These are phyloP conservation scores for Fusarium poae DNA, from an alignment of 2,329 filamentous ascomycete genomes.

Conservation along the genomic window DNA sequence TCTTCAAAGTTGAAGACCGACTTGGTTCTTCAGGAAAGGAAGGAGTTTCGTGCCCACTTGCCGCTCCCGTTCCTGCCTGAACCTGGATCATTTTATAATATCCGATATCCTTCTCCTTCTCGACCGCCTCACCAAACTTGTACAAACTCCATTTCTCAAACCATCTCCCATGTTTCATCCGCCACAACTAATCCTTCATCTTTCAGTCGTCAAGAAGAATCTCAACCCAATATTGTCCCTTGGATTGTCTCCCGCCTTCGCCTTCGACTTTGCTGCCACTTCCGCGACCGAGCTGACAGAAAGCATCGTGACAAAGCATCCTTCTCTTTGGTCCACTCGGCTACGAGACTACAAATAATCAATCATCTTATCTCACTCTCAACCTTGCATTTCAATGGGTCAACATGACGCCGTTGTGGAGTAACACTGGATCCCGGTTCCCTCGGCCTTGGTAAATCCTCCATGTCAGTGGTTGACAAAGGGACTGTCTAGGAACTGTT, in stretches of 20 bases:
- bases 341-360: not conserved
- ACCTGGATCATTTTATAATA: not conserved
- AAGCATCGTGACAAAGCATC: not conserved
- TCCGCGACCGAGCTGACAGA: not conserved
- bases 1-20: not conserved
- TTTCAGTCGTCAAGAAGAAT: not conserved
- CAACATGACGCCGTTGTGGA: slow-evolving; percentile 42
- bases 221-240: not conserved
- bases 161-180: not conserved
- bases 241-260: too few relatives aligned
- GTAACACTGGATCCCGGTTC: slow-evolving; percentile 36
- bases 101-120: too few relatives aligned
- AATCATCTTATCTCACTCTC: slow-evolving; percentile 8
- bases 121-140: not conserved
- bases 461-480: slow-evolving; percentile 17
- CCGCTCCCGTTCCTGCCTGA: slow-evolving; percentile 5
- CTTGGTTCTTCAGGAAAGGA: not conserved
- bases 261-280: not conserved
- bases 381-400: slow-evolving; percentile 41
- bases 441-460: slow-evolving; percentile 19
- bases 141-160: not conserved
- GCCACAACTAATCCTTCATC: not conserved
- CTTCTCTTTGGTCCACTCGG: slow-evolving; percentile 3
- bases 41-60: slow-evolving; percentile 27
- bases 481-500: not conserved